phyloP scores from a whole-genome alignment of 2,329 filamentous ascomycete species.

The Colletotrichum spinosum region DNA sequence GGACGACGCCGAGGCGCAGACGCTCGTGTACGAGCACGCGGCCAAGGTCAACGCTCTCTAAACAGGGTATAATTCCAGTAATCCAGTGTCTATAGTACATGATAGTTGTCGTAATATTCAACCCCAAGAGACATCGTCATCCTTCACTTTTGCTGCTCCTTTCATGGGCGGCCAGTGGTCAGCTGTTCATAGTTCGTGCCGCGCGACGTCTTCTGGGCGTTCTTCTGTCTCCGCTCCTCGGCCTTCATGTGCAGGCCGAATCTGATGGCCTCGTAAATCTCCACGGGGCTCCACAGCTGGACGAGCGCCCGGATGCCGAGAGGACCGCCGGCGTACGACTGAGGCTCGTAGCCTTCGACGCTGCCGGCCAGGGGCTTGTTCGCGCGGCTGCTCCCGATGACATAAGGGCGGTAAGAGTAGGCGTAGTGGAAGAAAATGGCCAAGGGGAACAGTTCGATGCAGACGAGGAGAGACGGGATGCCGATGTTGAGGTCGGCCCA shows the following conservation, averaged over 20 bases:
- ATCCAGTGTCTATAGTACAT: too few relatives aligned
- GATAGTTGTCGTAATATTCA: neutral
- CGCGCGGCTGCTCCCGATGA: conserved; percentile 32
- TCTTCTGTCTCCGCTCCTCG: conserved; percentile 17
- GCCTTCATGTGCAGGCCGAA: conserved; percentile 32
- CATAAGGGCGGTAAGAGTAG: conserved; percentile 41
- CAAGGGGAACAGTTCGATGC: conserved; percentile 43
- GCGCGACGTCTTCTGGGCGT: neutral
- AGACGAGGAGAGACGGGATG: conserved; percentile 41
- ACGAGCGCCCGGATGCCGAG: conserved; percentile 37
- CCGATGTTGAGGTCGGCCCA: conserved; percentile 41
- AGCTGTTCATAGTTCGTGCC: neutral
- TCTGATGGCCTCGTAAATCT: conserved; percentile 21
- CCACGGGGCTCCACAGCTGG: conserved; percentile 30
- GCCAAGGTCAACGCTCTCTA: conserved; percentile 48
- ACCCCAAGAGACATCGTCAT: neutral
- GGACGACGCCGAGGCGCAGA: conserved; percentile 59
- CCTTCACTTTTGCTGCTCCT: neutral
- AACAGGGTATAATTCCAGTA: neutral
- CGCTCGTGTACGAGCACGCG: conserved; percentile 58
- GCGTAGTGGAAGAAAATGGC: conserved; percentile 41
- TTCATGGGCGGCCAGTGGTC: neutral
- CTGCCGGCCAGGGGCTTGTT: conserved; percentile 28
- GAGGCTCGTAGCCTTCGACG: conserved; percentile 30
- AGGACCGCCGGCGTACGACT: conserved; percentile 40